Evolutionary conservation across 176 grass and related monocot species (phyloP), one percentile per base, ranked within the genome.

Genomic region (Microstegium vimineum): DNA sequence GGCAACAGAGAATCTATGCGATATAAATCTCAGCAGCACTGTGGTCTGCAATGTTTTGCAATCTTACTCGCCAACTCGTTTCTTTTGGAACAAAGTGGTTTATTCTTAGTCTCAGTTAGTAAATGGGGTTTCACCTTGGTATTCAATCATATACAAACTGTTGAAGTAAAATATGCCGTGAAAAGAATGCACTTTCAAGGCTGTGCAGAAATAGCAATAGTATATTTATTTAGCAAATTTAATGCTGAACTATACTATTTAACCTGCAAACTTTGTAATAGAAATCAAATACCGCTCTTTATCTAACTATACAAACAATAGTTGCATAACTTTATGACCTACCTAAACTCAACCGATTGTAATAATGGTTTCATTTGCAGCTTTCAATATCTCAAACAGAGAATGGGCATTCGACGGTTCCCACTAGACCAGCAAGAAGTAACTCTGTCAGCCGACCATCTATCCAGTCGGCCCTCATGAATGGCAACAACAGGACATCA

Each of bases 331-430:
- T 72, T 12, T 75, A 22, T 85, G 56, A 49, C 8, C 20, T 51
- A 66, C 8, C 32, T 41, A 75, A 25, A 45, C 22, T 76, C 38
- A 42, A 22, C 49, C 13, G 12, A 35, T 16, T 34, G 37, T 47
- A 62, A 63, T 37, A 56, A 89, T 18, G 18, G 38, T 20, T 80
- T 79, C 14, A 59, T 60, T 82, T 86, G 81, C 89, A 99, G 96
- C 93, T 99, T 83, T 95, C 89, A 57, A 27, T 75, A 71, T 89
- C 90, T 64, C 94, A 97, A 91, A 83, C 89, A 54, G 96, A 99
- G 46, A 99, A 87, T 90, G 89, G 85, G 2, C 82, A 92, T 86
- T 86, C 84, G 2, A 49, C 82, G 66, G 69, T 64, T 84, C 87
- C 89, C 65, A 72, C 77, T 84, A 90, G 93, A 88, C 91, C 93